Conservation (phyloP, 1,139 yeast species). For the Lodderomyces parapsilosis region DNA sequence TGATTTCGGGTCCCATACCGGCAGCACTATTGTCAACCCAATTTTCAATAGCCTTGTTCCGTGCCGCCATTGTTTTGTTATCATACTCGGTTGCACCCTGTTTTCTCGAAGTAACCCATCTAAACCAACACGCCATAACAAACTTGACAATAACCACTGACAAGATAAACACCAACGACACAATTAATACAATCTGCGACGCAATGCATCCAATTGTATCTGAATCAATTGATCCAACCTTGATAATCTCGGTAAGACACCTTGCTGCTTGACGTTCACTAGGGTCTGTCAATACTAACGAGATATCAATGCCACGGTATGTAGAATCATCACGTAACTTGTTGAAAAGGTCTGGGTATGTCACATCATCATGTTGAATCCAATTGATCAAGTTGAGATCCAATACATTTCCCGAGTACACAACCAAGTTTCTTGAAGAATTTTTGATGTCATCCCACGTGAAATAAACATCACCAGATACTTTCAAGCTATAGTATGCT, state of each 20-base stretch:
- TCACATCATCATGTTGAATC: constrained; percentile 66
- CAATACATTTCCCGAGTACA: constrained; percentile 82
- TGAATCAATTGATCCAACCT: constrained; percentile 86
- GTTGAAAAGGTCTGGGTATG: constrained; percentile 72
- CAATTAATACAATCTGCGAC: constrained; percentile 74
- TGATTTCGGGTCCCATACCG: constrained; percentile 53
- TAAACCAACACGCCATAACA: constrained; percentile 81
- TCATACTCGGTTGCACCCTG: constrained; percentile 77
- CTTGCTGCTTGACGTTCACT: constrained; percentile 70
- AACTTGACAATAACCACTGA: constrained; percentile 78
- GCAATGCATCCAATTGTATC: constrained; percentile 97
- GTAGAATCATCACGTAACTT: constrained; percentile 54
- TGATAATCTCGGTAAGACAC: constrained; percentile 83
- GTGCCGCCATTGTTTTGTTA: constrained; percentile 42
- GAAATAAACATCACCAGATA: constrained; percentile 76
- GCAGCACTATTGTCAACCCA: constrained; percentile 63
- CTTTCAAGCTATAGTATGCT: constrained; percentile 60
- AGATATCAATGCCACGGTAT: constrained; percentile 76
- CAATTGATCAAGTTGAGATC: constrained; percentile 76
- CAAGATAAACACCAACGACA: constrained; percentile 80
- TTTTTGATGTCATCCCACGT: constrained; percentile 86
- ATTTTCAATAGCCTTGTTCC: constrained; percentile 66
- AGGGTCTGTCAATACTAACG: constrained; percentile 69
- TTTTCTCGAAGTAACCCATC: constrained; percentile 72
- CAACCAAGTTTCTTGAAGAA: constrained; percentile 74